A percentile compares a stretch with the other conserved stretches of the same genome.
phyloP scores from a whole-genome alignment of 1,284 basidiomycete species.

The Tylopilus orsonianus region DNA sequence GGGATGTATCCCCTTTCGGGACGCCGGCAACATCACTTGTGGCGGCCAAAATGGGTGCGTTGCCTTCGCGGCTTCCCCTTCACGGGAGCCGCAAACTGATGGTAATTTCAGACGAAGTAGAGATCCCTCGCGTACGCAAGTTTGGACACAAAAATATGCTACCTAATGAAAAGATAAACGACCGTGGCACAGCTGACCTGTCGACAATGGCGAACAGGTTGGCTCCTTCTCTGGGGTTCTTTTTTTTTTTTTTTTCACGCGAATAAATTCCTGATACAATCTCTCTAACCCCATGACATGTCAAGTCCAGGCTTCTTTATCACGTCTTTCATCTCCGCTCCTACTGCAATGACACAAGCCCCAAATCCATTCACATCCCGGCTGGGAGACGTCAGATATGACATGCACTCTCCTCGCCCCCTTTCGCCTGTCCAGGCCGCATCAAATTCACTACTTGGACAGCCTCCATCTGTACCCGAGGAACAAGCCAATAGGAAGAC shows the following conservation, averaged over 20 bases:
- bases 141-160: constrained; percentile 27
- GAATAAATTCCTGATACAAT: constrained; percentile 19
- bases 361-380: constrained; percentile 20
- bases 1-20: constrained; percentile 40
- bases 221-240: constrained; percentile 17
- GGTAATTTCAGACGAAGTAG: constrained; percentile 26
- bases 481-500: constrained; percentile 14
- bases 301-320: constrained; percentile 37
- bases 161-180: constrained; percentile 3
- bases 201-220: constrained; percentile 26
- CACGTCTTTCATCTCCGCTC: constrained; percentile 31
- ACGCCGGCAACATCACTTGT: constrained; percentile 35
- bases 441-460: constrained; percentile 40
- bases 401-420: constrained; percentile 31
- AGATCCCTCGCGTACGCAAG: constrained; percentile 31
- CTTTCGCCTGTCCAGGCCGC: constrained; percentile 32
- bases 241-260: constrained; percentile 16
- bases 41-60: constrained; percentile 44
- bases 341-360: constrained; percentile 29
- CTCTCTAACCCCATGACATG: constrained; percentile 28
- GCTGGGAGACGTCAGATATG: constrained; percentile 10
- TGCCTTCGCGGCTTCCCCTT: not conserved
- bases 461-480: constrained; percentile 34
- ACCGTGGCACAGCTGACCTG: constrained; percentile 7
- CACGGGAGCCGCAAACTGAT: constrained; percentile 6